Conservation (phyloP, 108 stramenopile species). For the Nitzschia palea region DNA sequence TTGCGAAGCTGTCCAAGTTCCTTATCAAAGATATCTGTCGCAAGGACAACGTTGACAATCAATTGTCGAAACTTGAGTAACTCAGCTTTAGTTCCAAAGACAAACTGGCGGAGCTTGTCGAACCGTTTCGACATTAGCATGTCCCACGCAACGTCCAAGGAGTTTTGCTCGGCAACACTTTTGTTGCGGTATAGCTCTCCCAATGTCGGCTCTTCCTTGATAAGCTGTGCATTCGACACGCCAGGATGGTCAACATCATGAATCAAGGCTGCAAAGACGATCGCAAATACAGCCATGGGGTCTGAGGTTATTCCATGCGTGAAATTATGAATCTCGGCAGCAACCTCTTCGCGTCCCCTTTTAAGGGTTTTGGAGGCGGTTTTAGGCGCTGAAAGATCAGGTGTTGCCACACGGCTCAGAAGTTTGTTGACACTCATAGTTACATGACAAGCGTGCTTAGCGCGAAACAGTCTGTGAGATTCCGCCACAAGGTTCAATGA, state of each 20-base stretch:
- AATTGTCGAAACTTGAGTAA: constrained; percentile 33
- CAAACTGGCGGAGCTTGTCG: constrained; percentile 16
- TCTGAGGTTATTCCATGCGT: constrained; percentile 21
- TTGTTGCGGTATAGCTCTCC: constrained; percentile 3
- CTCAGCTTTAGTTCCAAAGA: constrained; percentile 23
- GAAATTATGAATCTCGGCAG: not conserved
- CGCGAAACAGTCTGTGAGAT: constrained; percentile 1
- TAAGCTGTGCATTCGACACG: not conserved
- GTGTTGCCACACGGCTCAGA: not conserved
- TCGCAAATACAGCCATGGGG: constrained; percentile 18
- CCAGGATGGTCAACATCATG: constrained; percentile 26
- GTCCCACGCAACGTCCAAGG: constrained; percentile 14
- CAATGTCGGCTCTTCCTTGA: constrained; percentile 1
- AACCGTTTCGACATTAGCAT: constrained; percentile 30
- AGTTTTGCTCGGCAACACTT: constrained; percentile 13
- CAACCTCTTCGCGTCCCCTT: not conserved
- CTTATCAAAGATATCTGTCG: constrained; percentile 43
- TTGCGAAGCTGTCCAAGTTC: constrained; percentile 27
- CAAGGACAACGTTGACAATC: constrained; percentile 35
- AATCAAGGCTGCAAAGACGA: constrained; percentile 23
- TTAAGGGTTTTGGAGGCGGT: not conserved
- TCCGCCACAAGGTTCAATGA: not conserved
- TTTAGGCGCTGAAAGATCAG: too few species aligned
- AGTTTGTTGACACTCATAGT: constrained; percentile 1
- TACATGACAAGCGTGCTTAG: constrained; percentile 7